These are phyloP conservation scores for Talaromyces verruculosus DNA, from an alignment of 2,329 filamentous ascomycete species.

Conservation along the genomic window DNA sequence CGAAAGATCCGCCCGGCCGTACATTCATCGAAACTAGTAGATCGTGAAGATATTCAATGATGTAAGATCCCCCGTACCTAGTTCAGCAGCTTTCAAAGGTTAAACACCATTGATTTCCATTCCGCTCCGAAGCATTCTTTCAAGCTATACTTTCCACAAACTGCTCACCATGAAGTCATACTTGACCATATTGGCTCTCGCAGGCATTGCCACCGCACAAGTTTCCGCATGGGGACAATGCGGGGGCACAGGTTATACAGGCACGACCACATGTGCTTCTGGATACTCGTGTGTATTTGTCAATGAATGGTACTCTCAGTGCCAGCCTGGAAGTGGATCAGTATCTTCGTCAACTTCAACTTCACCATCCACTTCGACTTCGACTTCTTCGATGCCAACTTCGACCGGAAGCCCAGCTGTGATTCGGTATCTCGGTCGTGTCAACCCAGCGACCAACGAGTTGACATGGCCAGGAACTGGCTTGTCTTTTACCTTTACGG, in stretches of 20 bases:
- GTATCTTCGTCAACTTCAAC: background rate
- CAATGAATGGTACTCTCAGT: conserved; percentile 9
- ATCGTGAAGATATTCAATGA: background rate
- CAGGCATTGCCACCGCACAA: background rate
- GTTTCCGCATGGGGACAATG: conserved; percentile 2
- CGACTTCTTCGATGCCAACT: background rate
- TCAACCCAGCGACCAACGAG: conserved; percentile 13
- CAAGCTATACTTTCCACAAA: background rate
- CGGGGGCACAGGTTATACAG: background rate
- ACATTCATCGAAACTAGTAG: background rate
- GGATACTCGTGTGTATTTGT: conserved; percentile 2
- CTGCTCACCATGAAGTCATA: conserved; percentile 6
- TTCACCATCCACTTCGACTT: background rate
- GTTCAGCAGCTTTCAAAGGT: background rate
- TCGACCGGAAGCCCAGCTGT: background rate
- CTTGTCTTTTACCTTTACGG: conserved; percentile 4
- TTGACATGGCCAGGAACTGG: conserved; percentile 19
- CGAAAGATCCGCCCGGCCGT: background rate
- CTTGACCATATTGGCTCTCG: background rate
- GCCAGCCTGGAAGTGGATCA: background rate
- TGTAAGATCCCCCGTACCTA: background rate
- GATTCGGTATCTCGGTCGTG: conserved; percentile 13
- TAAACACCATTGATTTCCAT: background rate
- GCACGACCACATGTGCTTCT: background rate
- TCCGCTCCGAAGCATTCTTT: background rate